Evolutionary conservation across 2,329 filamentous ascomycete species (phyloP).

Genomic region (Colletotrichum orbiculare): DNA sequence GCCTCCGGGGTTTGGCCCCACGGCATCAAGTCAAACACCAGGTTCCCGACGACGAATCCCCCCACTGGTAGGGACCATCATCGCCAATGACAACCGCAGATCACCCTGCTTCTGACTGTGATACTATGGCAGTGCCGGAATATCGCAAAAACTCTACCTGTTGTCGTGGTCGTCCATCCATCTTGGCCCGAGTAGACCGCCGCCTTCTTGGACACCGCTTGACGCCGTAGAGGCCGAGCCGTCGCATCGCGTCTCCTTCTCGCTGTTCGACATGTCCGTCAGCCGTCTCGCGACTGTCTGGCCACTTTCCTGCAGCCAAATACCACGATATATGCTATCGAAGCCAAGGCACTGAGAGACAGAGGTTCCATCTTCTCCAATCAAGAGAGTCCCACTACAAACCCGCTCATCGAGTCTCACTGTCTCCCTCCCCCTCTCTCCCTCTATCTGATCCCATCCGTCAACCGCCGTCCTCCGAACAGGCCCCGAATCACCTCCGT

Average conservation of each 20-base stretch:
- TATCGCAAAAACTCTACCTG: not conserved
- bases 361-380: not conserved
- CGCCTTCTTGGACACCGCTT: not conserved
- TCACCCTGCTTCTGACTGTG: not conserved
- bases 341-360: constrained; percentile 4
- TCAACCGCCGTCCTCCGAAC: not conserved
- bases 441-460: not conserved
- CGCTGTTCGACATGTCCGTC: not conserved
- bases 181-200: constrained; percentile 3
- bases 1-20: constrained; percentile 26
- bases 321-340: constrained; percentile 16
- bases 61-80: constrained; percentile 8
- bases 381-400: constrained; percentile 3
- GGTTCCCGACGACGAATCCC: constrained; percentile 3
- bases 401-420: not conserved
- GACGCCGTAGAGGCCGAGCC: not conserved
- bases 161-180: constrained; percentile 1
- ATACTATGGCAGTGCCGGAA: constrained; percentile 2
- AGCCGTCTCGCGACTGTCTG: not conserved
- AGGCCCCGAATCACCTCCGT: not conserved
- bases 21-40: constrained; percentile 23
- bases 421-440: not conserved
- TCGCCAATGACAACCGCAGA: constrained; percentile 5
- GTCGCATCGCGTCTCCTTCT: not conserved
- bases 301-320: not conserved